Evolutionary conservation across 805 yeast genomes (phyloP).

Genomic region (Yueomyces sp.): DNA sequence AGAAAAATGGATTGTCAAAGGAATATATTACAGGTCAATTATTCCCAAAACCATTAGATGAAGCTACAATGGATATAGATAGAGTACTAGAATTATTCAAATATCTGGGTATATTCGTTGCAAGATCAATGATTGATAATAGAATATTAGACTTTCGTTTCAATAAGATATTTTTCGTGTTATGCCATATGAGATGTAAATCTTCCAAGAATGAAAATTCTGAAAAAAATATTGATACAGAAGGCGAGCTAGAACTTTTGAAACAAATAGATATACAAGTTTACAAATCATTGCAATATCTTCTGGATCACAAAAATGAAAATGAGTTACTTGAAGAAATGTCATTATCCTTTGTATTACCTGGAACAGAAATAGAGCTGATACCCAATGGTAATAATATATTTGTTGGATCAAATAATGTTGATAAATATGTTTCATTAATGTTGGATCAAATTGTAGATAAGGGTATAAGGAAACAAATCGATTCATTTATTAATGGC

Average conservation of each 20-base stretch:
- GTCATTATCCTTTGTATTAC: slow-evolving; percentile 54
- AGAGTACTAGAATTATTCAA: slow-evolving; percentile 41
- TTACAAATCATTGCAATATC: slow-evolving; percentile 41
- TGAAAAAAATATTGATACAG: neutral
- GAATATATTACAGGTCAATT: slow-evolving; percentile 39
- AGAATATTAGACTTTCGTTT: slow-evolving; percentile 75
- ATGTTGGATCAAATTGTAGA: slow-evolving; percentile 49
- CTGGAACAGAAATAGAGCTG: slow-evolving; percentile 59
- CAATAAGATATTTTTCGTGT: slow-evolving; percentile 53
- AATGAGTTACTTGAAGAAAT: slow-evolving; percentile 30
- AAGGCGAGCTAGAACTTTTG: neutral
- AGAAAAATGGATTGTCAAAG: slow-evolving; percentile 22
- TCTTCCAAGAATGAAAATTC: slow-evolving; percentile 5
- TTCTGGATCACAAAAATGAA: slow-evolving; percentile 30
- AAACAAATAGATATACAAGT: slow-evolving; percentile 40
- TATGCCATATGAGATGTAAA: slow-evolving; percentile 29
- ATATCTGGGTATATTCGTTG: slow-evolving; percentile 69
- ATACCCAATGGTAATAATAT: slow-evolving; percentile 40
- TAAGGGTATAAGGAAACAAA: slow-evolving; percentile 50
- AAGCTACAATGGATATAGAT: slow-evolving; percentile 24
- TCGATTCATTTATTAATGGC: slow-evolving; percentile 61
- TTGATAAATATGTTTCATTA: slow-evolving; percentile 40
- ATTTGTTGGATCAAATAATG: slow-evolving; percentile 37
- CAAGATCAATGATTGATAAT: slow-evolving; percentile 78
- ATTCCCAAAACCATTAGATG: slow-evolving; percentile 55